Conservation (phyloP, 2,329 filamentous ascomycete species). For the Pseudocercospora fuligena region DNA sequence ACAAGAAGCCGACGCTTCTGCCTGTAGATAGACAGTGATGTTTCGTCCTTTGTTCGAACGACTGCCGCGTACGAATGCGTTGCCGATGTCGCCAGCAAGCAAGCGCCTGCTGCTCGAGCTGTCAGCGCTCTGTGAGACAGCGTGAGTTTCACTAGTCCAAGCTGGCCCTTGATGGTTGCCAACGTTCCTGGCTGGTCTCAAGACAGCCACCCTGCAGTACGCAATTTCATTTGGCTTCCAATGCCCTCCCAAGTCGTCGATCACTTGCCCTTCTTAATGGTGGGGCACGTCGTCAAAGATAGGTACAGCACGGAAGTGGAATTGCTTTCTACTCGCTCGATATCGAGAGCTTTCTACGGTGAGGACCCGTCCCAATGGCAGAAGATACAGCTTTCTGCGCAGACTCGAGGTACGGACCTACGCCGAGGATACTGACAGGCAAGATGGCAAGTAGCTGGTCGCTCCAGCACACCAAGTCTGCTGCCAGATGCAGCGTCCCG, state of each 20-base stretch:
- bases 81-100: background rate
- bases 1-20: background rate
- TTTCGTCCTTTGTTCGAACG: background rate
- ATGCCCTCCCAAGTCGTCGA: background rate
- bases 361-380: background rate
- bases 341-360: background rate
- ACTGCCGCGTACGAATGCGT: background rate
- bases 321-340: background rate
- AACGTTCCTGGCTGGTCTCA: constrained; percentile 1
- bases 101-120: background rate
- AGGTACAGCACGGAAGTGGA: constrained; percentile 1
- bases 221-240: constrained; percentile 5
- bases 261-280: constrained; percentile 1
- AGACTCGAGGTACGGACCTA: background rate
- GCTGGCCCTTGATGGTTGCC: background rate
- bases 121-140: constrained; percentile 1
- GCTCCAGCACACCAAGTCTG: constrained; percentile 18
- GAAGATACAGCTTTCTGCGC: background rate
- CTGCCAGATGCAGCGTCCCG: constrained; percentile 14
- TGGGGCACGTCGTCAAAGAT: constrained; percentile 7
- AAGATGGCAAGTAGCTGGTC: constrained; percentile 14
- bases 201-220: background rate
- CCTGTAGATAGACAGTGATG: background rate
- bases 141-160: constrained; percentile 4
- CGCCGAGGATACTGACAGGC: constrained; percentile 1